These are phyloP conservation scores for Talaromyces verruculosus DNA, from an alignment of 2,329 filamentous ascomycete genomes.

Conservation along the genomic window DNA sequence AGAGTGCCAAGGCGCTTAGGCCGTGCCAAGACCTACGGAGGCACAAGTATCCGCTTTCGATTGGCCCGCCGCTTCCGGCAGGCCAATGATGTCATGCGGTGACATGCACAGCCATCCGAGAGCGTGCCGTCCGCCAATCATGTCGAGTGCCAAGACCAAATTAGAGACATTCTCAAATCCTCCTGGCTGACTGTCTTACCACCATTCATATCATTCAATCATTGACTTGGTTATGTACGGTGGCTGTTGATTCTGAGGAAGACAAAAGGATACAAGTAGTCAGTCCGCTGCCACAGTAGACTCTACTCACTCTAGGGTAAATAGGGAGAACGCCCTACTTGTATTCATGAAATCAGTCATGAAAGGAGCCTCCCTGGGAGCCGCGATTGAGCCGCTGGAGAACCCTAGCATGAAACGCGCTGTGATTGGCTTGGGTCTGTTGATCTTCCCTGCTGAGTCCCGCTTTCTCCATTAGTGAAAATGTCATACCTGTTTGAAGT, in stretches of 20 bases:
- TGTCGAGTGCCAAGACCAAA: not conserved
- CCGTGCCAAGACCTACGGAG: not conserved
- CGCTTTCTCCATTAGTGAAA: not conserved
- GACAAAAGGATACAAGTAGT: not conserved
- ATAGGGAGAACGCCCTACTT: not conserved
- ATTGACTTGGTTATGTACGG: not conserved
- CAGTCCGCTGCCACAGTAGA: not conserved
- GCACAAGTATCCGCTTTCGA: constrained; percentile 2
- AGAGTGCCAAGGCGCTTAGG: not conserved
- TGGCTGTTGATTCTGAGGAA: not conserved
- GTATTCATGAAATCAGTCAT: not conserved
- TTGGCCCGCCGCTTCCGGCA: constrained; percentile 16
- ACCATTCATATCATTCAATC: no score
- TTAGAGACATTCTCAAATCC: not conserved
- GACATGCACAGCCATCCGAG: constrained; percentile 12
- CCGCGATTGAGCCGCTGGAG: constrained; percentile 8
- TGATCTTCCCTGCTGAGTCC: not conserved
- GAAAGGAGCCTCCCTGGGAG: not conserved
- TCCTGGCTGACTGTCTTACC: no score
- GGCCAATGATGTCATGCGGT: constrained; percentile 15
- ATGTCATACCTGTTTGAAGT: no score
- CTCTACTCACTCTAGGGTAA: not conserved
- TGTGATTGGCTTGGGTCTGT: constrained; percentile 2
- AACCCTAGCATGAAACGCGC: not conserved
- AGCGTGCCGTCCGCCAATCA: constrained; percentile 7